A percentile compares a stretch with the other conserved stretches of the same genome.
phyloP scores from a whole-genome alignment of 306 rosid genomes.

The Geum urbanum region DNA sequence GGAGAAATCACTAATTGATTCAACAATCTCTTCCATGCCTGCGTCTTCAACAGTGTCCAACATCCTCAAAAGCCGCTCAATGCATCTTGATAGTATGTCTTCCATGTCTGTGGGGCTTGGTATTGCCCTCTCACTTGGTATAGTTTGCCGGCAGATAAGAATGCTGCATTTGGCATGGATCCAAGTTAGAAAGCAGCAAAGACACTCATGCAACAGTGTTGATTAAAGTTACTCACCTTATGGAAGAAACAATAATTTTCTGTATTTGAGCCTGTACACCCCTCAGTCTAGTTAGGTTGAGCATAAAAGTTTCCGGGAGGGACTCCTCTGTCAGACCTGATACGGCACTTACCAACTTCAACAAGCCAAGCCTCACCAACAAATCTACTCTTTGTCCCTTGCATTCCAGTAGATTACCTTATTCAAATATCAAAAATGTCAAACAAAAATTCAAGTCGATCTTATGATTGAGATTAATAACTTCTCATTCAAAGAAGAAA shows the following conservation, averaged over 20 bases:
- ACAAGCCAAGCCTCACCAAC: slow-evolving; percentile 69
- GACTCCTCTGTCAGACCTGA: slow-evolving; percentile 61
- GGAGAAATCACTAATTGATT: slow-evolving; percentile 45
- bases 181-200: not conserved
- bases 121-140: slow-evolving; percentile 53
- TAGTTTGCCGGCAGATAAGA: slow-evolving; percentile 77
- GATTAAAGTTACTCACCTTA: slow-evolving; percentile 44
- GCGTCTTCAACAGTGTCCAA: slow-evolving; percentile 58
- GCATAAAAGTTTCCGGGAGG: slow-evolving; percentile 69
- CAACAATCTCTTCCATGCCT: slow-evolving; percentile 60
- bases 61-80: slow-evolving; percentile 40
- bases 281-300: slow-evolving; percentile 73
- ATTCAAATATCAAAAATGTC: slow-evolving; percentile 7
- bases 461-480: not conserved
- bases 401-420: slow-evolving; percentile 70
- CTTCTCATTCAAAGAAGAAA: not conserved
- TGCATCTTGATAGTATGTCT: slow-evolving; percentile 39
- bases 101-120: slow-evolving; percentile 51
- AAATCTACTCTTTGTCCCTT: slow-evolving; percentile 73
- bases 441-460: not conserved
- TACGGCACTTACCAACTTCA: slow-evolving; percentile 58
- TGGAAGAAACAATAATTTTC: slow-evolving; percentile 66
- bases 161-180: slow-evolving; percentile 49
- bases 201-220: not conserved
- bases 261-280: slow-evolving; percentile 82